Evolutionary conservation across 257 asterid genomes (phyloP), one percentile per base, ranked within the genome.

Genomic region (Haberlea rhodopensis): DNA sequence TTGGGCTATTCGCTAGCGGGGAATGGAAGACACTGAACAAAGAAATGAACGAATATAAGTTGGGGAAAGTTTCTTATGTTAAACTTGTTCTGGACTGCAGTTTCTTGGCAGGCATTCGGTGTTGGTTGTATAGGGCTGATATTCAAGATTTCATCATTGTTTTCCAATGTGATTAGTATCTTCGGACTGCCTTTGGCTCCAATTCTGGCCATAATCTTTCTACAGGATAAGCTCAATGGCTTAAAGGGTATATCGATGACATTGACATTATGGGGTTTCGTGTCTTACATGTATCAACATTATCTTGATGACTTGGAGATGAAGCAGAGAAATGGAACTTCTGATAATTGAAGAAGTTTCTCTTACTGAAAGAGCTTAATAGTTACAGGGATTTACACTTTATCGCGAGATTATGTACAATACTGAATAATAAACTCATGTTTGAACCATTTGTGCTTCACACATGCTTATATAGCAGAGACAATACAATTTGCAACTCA

Each of bases 241-340:
- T 28, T 85, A 63, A 82, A 89, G 76, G 87, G 62, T 3, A 58
- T 89, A 46, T 53, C 95, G 2, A 72, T 89, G 89, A 5, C 80
- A 65, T 60, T 89, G 70, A 95, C 95, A 0, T 59, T 78, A 18
- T 89, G 95, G 97, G 97, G 97, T 0, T 89, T 80, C 53, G 81
- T 72, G 3, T 89, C 97, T 0, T 89, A 87, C 23, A 67, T 85
- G 18, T 87, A 87, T 27, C 97, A 89, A 45, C 89, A 87, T 69
- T 89, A 87, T 54, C 77, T 83, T 53, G 94, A 87, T 70, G 84
- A 85, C 71, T 28, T 67, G 64, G 73, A 77, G 74, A 51, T 9
- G 29, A 81, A 78, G 73, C 49, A 64, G 21, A 51, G 40, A 26
- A 26, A 45, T 23, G 34, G 16, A 34, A 13, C 57, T 6, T 20